Percentiles rank a stretch among this genome's conserved stretches.
Evolutionary conservation across 768 basidiomycete species (phyloP).

Genomic region (Amyloporia xantha): DNA sequence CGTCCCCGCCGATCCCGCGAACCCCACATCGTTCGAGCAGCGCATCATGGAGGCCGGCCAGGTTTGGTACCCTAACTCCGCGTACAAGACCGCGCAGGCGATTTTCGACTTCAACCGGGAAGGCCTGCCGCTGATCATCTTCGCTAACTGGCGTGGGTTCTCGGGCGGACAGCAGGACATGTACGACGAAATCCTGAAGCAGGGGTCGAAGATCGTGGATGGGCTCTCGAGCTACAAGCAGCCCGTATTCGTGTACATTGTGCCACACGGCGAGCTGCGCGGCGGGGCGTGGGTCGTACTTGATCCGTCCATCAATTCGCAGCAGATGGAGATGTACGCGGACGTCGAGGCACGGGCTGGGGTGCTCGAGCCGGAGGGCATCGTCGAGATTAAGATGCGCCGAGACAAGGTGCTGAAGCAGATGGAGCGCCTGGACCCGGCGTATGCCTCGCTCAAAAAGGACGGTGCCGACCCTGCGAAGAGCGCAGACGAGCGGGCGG

Average conservation of each 20-base stretch:
- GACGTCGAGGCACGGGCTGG: constrained; percentile 94
- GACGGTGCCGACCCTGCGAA: constrained; percentile 72
- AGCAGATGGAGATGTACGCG: constrained; percentile 99
- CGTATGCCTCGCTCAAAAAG: constrained; percentile 74
- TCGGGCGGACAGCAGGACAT: constrained; percentile 99
- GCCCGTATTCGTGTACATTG: constrained; percentile 96
- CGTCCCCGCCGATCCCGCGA: constrained; percentile 96
- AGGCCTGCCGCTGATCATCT: constrained; percentile 93
- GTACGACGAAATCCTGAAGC: constrained; percentile 96
- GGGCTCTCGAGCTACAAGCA: constrained; percentile 96
- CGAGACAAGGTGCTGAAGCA: constrained; percentile 83
- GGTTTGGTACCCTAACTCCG: constrained; percentile 99
- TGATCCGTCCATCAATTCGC: constrained; percentile 93
- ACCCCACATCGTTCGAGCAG: constrained; percentile 93
- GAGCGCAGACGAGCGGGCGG: constrained; percentile 66
- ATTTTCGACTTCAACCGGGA: constrained; percentile 99
- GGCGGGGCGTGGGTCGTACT: constrained; percentile 99
- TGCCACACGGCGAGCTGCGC: constrained; percentile 96
- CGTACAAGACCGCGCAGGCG: constrained; percentile 98
- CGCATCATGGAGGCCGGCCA: constrained; percentile 99
- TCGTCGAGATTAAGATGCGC: constrained; percentile 97
- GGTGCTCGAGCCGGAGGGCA: constrained; percentile 94
- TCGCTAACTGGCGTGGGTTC: constrained; percentile 99
- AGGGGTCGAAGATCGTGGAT: constrained; percentile 98
- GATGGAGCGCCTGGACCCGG: constrained; percentile 90